A percentile compares a stretch with the other conserved stretches of the same genome.
Evolutionary conservation across 176 grass and related monocot species (phyloP).

Genomic region (Phyllostachys edulis): DNA sequence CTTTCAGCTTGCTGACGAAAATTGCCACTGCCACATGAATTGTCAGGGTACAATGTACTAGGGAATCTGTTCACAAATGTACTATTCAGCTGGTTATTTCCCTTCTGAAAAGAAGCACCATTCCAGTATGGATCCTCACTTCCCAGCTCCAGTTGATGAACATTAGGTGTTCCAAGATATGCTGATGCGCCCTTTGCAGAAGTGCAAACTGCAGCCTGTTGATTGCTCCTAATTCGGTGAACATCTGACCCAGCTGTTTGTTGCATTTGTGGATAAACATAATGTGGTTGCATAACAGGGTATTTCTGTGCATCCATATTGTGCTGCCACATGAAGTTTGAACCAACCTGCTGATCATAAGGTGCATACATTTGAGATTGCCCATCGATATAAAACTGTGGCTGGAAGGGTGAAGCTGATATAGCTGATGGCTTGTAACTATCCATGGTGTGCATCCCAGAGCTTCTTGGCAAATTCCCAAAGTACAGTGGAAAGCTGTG

Average conservation of each 20-base stretch:
- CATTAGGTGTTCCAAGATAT: constrained; percentile 29
- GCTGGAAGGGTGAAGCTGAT: constrained; percentile 22
- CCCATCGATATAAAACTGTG: constrained; percentile 37
- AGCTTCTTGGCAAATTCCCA: constrained; percentile 32
- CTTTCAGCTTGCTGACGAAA: constrained; percentile 28
- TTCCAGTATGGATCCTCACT: constrained; percentile 30
- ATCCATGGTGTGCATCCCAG: background rate
- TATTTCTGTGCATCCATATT: constrained; percentile 37
- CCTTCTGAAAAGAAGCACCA: constrained; percentile 21
- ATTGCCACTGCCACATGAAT: constrained; percentile 37
- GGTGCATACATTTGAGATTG: constrained; percentile 25
- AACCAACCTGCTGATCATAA: constrained; percentile 37
- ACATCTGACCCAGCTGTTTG: constrained; percentile 38
- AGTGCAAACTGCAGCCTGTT: background rate
- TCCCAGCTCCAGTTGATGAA: constrained; percentile 16
- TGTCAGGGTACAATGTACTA: constrained; percentile 34
- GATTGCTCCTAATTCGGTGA: constrained; percentile 35
- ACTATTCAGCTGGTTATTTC: constrained; percentile 23
- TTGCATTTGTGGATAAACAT: constrained; percentile 40
- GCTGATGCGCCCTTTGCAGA: background rate
- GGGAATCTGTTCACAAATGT: constrained; percentile 22
- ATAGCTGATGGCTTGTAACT: constrained; percentile 23
- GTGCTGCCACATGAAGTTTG: constrained; percentile 33
- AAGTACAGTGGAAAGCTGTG: constrained; percentile 14
- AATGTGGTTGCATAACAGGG: constrained; percentile 25